Evolutionary conservation across 768 basidiomycete genomes (phyloP).

Genomic region (Brasilioporus rufonigricans): DNA sequence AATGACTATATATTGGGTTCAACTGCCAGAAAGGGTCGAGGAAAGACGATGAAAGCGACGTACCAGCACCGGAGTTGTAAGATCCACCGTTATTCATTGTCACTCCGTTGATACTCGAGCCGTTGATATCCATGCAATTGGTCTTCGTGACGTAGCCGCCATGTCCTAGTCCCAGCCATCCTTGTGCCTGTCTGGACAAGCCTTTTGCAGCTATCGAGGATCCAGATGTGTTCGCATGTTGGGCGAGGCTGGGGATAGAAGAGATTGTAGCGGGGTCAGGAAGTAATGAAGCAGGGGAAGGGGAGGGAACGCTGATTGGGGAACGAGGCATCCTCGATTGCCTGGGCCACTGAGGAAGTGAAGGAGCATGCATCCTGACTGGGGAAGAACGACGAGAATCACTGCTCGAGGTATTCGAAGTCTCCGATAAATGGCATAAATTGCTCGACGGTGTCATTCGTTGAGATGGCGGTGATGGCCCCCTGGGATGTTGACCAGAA

Average conservation of each 20-base stretch:
- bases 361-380: neutral
- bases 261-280: neutral
- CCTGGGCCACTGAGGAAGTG: neutral
- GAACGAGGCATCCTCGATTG: neutral
- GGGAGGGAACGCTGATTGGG: neutral
- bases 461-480: neutral
- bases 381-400: neutral
- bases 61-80: conserved; percentile 11
- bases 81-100: conserved; percentile 9
- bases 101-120: neutral
- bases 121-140: neutral
- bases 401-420: neutral
- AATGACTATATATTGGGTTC: neutral
- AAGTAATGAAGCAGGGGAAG: neutral
- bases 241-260: neutral
- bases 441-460: neutral
- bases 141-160: neutral
- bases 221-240: neutral
- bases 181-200: neutral
- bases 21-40: neutral
- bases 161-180: too few species aligned
- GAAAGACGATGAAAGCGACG: neutral
- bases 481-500: neutral
- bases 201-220: neutral
- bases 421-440: neutral